phyloP scores from a whole-genome alignment of 2,329 filamentous ascomycete species.

The Colletotrichum sp. region DNA sequence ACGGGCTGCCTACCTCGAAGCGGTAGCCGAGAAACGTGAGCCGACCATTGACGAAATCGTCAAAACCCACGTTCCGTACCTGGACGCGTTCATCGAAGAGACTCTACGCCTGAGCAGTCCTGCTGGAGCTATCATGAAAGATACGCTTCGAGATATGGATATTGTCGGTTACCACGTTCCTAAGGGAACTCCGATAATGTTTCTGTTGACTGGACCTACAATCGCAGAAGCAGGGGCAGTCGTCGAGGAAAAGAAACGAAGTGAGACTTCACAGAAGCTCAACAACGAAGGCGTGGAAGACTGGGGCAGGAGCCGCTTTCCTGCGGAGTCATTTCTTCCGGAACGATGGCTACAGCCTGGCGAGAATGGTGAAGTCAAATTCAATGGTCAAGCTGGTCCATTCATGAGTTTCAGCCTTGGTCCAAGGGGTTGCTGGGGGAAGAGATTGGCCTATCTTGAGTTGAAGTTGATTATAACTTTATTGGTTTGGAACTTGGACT shows the following conservation, averaged over 20 bases:
- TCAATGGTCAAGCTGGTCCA: neutral
- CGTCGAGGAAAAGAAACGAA: neutral
- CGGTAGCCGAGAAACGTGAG: neutral
- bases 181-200: neutral
- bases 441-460: neutral
- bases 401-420: neutral
- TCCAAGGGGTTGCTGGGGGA: neutral
- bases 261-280: neutral
- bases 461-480: neutral
- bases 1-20: neutral
- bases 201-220: neutral
- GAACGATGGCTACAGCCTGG: neutral
- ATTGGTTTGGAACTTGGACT: neutral
- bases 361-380: neutral
- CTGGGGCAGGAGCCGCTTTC: neutral
- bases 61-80: neutral
- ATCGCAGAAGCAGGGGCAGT: neutral
- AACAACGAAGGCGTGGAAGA: neutral
- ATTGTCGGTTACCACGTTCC: neutral
- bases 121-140: constrained; percentile 2
- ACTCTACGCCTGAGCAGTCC: constrained; percentile 25
- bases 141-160: neutral
- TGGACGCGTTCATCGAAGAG: constrained; percentile 31
- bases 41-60: neutral
- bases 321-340: neutral